Conservation (phyloP, 2,329 filamentous ascomycete species). For the Fusarium tupiense region DNA sequence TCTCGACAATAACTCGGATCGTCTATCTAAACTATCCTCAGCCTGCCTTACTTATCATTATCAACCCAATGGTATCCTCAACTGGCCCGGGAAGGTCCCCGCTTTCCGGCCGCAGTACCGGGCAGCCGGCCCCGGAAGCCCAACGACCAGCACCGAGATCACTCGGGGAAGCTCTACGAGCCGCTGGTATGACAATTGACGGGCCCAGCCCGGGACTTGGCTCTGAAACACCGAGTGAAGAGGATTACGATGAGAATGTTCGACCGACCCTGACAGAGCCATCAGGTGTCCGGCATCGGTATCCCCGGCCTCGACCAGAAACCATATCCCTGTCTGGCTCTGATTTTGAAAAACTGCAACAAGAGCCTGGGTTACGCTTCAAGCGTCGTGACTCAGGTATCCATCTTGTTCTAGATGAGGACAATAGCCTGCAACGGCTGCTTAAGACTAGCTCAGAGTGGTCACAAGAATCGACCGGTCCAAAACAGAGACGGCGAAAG, state of each 20-base stretch:
- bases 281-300: conserved; percentile 32
- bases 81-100: conserved; percentile 3
- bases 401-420: conserved; percentile 44
- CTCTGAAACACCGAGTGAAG: conserved; percentile 56
- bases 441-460: conserved; percentile 40
- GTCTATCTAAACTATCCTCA: neutral
- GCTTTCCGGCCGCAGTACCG: conserved; percentile 18
- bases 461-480: conserved; percentile 30
- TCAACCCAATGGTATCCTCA: conserved; percentile 21
- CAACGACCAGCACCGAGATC: conserved; percentile 35
- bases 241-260: conserved; percentile 56
- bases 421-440: conserved; percentile 44
- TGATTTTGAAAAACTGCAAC: conserved; percentile 6
- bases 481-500: conserved; percentile 35
- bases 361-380: conserved; percentile 20
- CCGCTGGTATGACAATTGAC: conserved; percentile 39
- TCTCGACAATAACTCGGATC: neutral
- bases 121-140: neutral
- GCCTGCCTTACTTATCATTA: too few relatives aligned
- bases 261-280: conserved; percentile 40
- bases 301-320: neutral
- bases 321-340: conserved; percentile 11
- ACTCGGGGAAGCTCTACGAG: conserved; percentile 43
- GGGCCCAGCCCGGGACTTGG: conserved; percentile 35
- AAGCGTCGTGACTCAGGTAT: conserved; percentile 40